Percentiles rank a stretch among this genome's conserved stretches.
These are phyloP conservation scores for Mastigamoeba balamuthi DNA, from an alignment of 78 protist species.

Conservation along the genomic window DNA sequence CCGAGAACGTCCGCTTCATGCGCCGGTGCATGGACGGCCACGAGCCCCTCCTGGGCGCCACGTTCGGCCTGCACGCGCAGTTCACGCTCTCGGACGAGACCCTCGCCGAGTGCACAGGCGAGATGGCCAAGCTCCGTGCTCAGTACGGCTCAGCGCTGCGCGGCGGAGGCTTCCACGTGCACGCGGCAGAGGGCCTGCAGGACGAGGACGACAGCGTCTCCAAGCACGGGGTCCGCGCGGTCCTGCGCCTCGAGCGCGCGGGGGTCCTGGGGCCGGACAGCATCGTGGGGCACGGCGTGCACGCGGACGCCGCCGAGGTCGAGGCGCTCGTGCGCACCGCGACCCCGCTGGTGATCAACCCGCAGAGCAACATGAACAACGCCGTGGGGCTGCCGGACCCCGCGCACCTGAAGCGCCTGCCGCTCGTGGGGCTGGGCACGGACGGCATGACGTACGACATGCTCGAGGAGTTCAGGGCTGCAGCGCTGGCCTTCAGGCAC, in stretches of 20 bases:
- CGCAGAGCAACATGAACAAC: not conserved
- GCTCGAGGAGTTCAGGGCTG: not conserved
- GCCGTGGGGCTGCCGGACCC: not conserved
- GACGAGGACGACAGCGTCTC: not conserved
- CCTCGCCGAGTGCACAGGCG: not conserved
- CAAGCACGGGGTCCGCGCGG: not conserved
- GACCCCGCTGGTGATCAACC: not conserved
- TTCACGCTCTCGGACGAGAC: not conserved
- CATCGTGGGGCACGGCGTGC: not conserved
- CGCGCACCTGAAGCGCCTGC: not conserved
- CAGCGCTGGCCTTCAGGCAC: not conserved
- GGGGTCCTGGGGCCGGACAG: not conserved
- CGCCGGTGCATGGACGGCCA: not conserved
- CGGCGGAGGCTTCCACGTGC: not conserved
- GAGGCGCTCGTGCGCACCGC: not conserved
- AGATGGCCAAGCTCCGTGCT: no score
- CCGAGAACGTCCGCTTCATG: not conserved
- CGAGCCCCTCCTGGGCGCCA: not conserved
- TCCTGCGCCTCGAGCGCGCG: not conserved
- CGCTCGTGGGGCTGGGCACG: not conserved
- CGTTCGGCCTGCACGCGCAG: not conserved
- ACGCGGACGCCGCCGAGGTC: not conserved
- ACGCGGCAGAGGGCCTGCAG: not conserved
- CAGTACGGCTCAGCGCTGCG: no score
- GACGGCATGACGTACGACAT: not conserved